Conservation (phyloP, 768 basidiomycete genomes). For the Leccinellum albellum region DNA sequence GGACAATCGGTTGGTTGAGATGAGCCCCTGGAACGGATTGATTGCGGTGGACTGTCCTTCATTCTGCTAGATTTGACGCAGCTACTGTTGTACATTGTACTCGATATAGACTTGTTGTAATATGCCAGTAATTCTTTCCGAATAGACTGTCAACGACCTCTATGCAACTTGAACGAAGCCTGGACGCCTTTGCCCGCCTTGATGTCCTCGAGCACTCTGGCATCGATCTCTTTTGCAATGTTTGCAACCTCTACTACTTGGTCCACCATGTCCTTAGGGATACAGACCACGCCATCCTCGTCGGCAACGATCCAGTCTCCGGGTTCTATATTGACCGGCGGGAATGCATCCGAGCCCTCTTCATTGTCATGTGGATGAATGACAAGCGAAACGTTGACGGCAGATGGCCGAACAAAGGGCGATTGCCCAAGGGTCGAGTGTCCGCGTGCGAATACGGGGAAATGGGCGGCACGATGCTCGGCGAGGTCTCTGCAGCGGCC, state of each 20-base stretch:
- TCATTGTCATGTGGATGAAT: constrained; percentile 36
- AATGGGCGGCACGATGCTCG: constrained; percentile 65
- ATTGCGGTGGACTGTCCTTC: constrained; percentile 2
- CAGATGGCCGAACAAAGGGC: constrained; percentile 77
- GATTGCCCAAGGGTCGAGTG: constrained; percentile 85
- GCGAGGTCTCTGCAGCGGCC: constrained; percentile 81
- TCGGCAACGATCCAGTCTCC: constrained; percentile 87
- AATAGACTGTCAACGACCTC: constrained; percentile 42
- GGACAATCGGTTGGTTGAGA: constrained; percentile 5
- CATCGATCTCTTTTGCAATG: constrained; percentile 63
- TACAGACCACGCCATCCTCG: constrained; percentile 83
- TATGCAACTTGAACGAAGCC: constrained; percentile 72
- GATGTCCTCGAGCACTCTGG: constrained; percentile 70
- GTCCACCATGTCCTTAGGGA: constrained; percentile 52
- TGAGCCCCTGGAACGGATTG: constrained; percentile 4
- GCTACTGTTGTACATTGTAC: constrained; percentile 18
- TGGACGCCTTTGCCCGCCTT: constrained; percentile 68
- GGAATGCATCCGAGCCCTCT: constrained; percentile 41
- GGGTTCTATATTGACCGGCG: constrained; percentile 56
- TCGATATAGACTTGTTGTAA: constrained; percentile 20
- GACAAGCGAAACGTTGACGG: constrained; percentile 61
- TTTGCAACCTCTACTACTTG: constrained; percentile 57
- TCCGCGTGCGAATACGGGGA: constrained; percentile 80
- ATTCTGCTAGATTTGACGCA: constrained; percentile 18
- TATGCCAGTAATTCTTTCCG: constrained; percentile 3